Evolutionary conservation across 345 rosid species (phyloP).

Genomic region (Dimocarpus longan): DNA sequence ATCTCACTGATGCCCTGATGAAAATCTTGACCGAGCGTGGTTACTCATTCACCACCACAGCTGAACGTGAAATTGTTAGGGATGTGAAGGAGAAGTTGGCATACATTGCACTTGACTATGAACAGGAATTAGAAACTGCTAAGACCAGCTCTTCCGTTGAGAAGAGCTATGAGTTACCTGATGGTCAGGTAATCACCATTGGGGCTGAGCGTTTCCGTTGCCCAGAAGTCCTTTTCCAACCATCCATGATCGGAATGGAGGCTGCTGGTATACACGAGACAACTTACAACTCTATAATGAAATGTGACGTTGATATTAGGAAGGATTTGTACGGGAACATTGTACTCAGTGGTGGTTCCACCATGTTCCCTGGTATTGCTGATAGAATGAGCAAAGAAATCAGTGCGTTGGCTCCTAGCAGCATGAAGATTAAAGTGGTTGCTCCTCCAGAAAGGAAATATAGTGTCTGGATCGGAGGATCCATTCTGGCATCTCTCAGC

Average conservation of each 20-base stretch:
- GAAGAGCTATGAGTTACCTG: conserved; percentile 72
- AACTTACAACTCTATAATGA: conserved; percentile 73
- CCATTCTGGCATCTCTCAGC: conserved; percentile 74
- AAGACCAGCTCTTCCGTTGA: conserved; percentile 64
- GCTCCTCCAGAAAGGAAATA: conserved; percentile 82
- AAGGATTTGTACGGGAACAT: conserved; percentile 75
- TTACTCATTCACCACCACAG: conserved; percentile 77
- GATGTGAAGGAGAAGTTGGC: conserved; percentile 74
- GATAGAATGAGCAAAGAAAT: conserved; percentile 83
- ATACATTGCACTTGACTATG: conserved; percentile 68
- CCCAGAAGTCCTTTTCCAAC: conserved; percentile 72
- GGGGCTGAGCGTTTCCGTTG: conserved; percentile 70
- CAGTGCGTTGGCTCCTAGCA: conserved; percentile 66
- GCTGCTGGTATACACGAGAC: conserved; percentile 73
- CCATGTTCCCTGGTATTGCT: conserved; percentile 71
- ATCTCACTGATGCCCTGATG: conserved; percentile 68
- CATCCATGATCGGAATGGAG: conserved; percentile 74
- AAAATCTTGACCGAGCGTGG: conserved; percentile 76
- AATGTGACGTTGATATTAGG: conserved; percentile 71
- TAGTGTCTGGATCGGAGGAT: conserved; percentile 77
- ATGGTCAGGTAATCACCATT: conserved; percentile 72
- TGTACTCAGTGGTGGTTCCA: conserved; percentile 73
- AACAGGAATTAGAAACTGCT: conserved; percentile 65
- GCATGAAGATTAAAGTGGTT: conserved; percentile 78
- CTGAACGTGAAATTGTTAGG: conserved; percentile 72